Conservation (phyloP, 805 yeast species). For the Maudiozyma saulgeensis region DNA sequence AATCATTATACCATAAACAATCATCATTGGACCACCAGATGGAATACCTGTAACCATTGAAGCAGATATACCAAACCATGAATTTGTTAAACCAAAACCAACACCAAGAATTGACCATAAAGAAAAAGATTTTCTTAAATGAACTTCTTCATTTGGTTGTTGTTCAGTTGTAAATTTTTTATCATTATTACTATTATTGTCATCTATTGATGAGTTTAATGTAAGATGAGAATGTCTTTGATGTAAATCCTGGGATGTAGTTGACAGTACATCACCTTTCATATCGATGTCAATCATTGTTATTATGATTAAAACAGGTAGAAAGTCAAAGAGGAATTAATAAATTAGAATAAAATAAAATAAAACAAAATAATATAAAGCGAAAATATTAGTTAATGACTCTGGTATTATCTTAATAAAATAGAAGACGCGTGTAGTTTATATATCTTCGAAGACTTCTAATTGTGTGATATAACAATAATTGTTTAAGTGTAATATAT, state of each 20-base stretch:
- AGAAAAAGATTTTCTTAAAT: constrained; percentile 35
- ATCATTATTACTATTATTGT: background rate
- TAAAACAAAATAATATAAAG: too few relatives aligned
- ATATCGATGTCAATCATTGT: background rate
- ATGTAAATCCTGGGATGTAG: background rate
- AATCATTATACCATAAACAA: constrained; percentile 49
- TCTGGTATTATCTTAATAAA: too few relatives aligned
- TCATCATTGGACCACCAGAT: constrained; percentile 53
- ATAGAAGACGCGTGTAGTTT: too few relatives aligned
- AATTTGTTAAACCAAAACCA: constrained; percentile 53
- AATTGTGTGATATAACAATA: too few relatives aligned
- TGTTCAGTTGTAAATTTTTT: background rate
- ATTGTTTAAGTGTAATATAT: too few relatives aligned
- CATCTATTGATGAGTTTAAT: background rate
- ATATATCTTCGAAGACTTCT: too few relatives aligned
- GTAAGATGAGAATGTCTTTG: background rate
- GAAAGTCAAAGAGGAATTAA: background rate
- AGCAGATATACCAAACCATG: constrained; percentile 59
- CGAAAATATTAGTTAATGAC: too few relatives aligned
- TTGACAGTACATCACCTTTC: background rate
- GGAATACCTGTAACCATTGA: constrained; percentile 47
- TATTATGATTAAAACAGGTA: background rate
- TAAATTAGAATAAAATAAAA: too few relatives aligned
- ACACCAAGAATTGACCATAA: constrained; percentile 46
- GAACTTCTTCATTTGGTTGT: constrained; percentile 19